Conservation (phyloP, 495 filamentous ascomycete genomes). For the Xylaria castorea region DNA sequence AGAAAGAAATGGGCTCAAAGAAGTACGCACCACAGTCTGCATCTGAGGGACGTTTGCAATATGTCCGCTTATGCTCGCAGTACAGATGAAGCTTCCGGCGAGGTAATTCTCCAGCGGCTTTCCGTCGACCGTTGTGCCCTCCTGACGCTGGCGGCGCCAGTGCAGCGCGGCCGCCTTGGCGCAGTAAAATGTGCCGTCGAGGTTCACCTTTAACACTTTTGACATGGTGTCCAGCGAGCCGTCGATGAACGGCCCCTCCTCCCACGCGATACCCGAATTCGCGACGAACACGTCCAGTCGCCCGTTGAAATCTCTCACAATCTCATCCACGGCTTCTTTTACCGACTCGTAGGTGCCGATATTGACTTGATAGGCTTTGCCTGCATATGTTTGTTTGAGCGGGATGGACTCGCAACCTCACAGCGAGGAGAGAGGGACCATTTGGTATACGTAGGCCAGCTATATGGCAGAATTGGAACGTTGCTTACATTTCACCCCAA, state of each 20-base stretch:
- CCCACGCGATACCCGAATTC: constrained; percentile 81
- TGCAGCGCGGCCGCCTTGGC: constrained; percentile 77
- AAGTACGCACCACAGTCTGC: constrained; percentile 61
- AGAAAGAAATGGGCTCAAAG: background rate
- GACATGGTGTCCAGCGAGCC: constrained; percentile 69
- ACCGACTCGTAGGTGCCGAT: constrained; percentile 66
- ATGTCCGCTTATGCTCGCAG: constrained; percentile 82
- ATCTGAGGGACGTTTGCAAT: constrained; percentile 89
- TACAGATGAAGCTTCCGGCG: constrained; percentile 77
- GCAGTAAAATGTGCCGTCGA: constrained; percentile 84
- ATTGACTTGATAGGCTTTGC: constrained; percentile 78
- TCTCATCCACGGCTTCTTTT: constrained; percentile 60
- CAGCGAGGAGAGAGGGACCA: background rate
- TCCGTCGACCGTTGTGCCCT: constrained; percentile 70
- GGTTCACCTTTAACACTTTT: constrained; percentile 73
- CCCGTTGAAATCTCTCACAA: constrained; percentile 72
- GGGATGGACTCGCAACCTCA: background rate
- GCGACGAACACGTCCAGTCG: constrained; percentile 82
- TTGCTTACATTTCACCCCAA: constrained; percentile 77
- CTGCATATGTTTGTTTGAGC: constrained; percentile 47
- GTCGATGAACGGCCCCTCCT: constrained; percentile 70
- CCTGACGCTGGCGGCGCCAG: constrained; percentile 65
- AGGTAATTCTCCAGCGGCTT: constrained; percentile 69
- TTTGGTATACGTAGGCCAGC: background rate
- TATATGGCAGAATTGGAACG: background rate